Evolutionary conservation across 768 basidiomycete species (phyloP).

Genomic region (Neoboletus magnificus): DNA sequence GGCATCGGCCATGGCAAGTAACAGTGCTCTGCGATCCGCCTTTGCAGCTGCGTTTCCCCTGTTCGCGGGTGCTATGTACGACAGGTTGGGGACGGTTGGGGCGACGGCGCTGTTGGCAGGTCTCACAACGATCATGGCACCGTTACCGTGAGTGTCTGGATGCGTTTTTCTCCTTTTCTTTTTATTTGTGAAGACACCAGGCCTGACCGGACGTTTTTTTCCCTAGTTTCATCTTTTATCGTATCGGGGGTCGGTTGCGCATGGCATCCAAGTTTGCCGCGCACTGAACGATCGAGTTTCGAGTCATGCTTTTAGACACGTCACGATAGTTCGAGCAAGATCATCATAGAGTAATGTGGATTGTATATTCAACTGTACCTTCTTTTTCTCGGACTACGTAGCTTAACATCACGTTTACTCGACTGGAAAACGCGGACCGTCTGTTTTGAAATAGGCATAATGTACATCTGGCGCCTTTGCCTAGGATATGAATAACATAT

Average conservation of each 20-base stretch:
- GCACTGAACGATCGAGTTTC: conserved; percentile 6
- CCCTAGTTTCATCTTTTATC: conserved; percentile 47
- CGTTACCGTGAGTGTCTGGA: conserved; percentile 48
- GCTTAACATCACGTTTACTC: neutral
- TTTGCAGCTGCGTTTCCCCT: conserved; percentile 54
- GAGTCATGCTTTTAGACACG: too few species aligned
- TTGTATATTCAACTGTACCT: too few species aligned
- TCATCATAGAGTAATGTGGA: neutral
- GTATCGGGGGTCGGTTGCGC: conserved; percentile 44
- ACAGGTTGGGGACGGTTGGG: conserved; percentile 59
- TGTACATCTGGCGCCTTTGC: conserved; percentile 21
- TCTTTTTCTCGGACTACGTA: neutral
- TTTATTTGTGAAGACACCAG: neutral
- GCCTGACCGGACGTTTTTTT: neutral
- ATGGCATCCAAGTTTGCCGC: conserved; percentile 42
- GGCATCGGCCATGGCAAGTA: conserved; percentile 66
- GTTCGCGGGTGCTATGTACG: conserved; percentile 51
- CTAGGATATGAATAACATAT: conserved; percentile 12
- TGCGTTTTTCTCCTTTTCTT: neutral
- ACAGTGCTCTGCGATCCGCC: conserved; percentile 46
- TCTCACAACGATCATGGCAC: conserved; percentile 56
- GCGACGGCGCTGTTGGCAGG: conserved; percentile 72
- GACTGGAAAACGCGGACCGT: neutral
- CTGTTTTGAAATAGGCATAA: conserved; percentile 11
- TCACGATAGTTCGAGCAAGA: too few species aligned